These are phyloP conservation scores for Nigrograna mackinnonii DNA, from an alignment of 2,329 filamentous ascomycete genomes.

Conservation along the genomic window DNA sequence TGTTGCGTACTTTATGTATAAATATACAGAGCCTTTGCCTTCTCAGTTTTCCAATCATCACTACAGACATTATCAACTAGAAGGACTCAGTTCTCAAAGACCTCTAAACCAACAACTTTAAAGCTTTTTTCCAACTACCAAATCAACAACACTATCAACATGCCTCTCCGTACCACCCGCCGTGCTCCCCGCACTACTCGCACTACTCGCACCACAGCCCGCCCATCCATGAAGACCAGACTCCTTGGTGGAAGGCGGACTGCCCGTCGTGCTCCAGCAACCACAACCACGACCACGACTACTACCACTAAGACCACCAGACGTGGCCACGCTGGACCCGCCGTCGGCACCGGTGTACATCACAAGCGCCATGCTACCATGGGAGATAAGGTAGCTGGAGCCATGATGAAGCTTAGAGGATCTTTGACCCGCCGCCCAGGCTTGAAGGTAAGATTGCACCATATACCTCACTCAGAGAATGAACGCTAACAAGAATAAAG, in stretches of 20 bases:
- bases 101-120: slow-evolving; percentile 1
- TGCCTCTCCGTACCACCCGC: slow-evolving; percentile 34
- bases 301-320: slow-evolving; percentile 47
- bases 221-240: slow-evolving; percentile 58
- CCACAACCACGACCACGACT: slow-evolving; percentile 43
- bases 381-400: slow-evolving; percentile 78
- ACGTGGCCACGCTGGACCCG: slow-evolving; percentile 44
- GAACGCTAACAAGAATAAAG: slow-evolving; percentile 40
- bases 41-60: not conserved
- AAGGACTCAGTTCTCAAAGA: slow-evolving; percentile 2
- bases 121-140: slow-evolving; percentile 1
- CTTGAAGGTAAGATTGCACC: slow-evolving; percentile 60
- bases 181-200: slow-evolving; percentile 30
- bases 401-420: slow-evolving; percentile 73
- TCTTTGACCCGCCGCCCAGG: slow-evolving; percentile 69
- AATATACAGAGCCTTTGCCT: slow-evolving; percentile 6
- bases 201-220: slow-evolving; percentile 42
- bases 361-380: slow-evolving; percentile 70
- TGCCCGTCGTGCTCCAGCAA: slow-evolving; percentile 42
- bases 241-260: slow-evolving; percentile 49
- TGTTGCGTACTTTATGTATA: too few species aligned
- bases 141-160: slow-evolving; percentile 17
- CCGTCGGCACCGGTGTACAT: slow-evolving; percentile 51
- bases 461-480: not conserved
- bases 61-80: not conserved